Percentiles rank a stretch among this genome's conserved stretches.
phyloP scores from a whole-genome alignment of 139 green algal species.

The Bryopsis sp. region DNA sequence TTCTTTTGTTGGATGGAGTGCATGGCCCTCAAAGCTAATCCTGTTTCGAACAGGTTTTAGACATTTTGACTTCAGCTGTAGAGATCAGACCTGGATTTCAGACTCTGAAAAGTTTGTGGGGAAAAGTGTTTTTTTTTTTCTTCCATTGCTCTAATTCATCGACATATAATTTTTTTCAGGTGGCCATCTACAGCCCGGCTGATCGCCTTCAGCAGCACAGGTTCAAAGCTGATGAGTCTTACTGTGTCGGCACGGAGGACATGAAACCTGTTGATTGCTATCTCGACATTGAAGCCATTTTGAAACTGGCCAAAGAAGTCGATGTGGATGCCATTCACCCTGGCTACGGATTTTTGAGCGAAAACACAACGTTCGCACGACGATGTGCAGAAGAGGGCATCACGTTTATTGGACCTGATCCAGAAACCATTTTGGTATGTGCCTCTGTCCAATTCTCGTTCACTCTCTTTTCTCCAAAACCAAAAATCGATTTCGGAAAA shows the following conservation, averaged over 20 bases:
- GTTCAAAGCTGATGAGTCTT: constrained; percentile 91
- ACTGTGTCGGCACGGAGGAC: constrained; percentile 52
- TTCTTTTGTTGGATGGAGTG: no score
- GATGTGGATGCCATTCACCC: constrained; percentile 89
- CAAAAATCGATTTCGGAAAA: no score
- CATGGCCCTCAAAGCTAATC: no score
- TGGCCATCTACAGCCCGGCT: constrained; percentile 81
- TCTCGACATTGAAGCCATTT: constrained; percentile 67
- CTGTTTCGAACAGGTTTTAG: no score
- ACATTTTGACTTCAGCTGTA: no score
- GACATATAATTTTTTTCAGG: no score
- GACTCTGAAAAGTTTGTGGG: no score
- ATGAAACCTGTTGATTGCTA: constrained; percentile 74
- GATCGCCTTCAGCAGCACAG: constrained; percentile 82
- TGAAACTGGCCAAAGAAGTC: constrained; percentile 67
- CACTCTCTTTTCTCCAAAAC: no score
- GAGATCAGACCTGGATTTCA: no score
- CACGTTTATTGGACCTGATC: constrained; percentile 74
- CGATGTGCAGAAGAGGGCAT: constrained; percentile 80
- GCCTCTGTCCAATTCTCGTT: background rate
- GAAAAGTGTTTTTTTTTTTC: no score
- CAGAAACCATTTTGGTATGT: constrained; percentile 78
- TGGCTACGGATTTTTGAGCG: constrained; percentile 72
- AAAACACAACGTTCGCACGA: constrained; percentile 79
- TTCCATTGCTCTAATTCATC: constrained; percentile 1